Conservation (phyloP, 2,329 filamentous ascomycete genomes). For the Gremmenia infestans region DNA sequence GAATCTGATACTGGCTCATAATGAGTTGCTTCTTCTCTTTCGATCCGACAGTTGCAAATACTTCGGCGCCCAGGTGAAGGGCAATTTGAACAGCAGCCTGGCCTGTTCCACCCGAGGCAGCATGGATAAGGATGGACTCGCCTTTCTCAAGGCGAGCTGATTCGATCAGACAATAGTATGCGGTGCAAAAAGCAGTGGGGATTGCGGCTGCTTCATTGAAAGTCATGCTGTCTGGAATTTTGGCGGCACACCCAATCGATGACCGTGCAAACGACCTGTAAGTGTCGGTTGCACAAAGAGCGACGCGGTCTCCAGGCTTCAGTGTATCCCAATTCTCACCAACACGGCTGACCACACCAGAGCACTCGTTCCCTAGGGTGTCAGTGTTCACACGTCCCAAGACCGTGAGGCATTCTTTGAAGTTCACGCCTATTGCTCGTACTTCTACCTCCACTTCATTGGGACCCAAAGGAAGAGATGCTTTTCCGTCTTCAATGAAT, state of each 20-base stretch:
- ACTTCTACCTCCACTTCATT: constrained; percentile 8
- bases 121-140: background rate
- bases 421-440: constrained; percentile 11
- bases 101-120: background rate
- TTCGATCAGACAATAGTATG: background rate
- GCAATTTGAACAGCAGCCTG: background rate
- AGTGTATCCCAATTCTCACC: constrained; percentile 9
- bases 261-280: background rate
- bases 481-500: constrained; percentile 13
- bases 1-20: background rate
- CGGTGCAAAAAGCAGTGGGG: background rate
- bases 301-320: background rate
- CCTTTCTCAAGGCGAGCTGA: background rate
- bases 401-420: constrained; percentile 19
- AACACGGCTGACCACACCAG: constrained; percentile 26
- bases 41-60: background rate
- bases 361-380: constrained; percentile 28
- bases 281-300: background rate
- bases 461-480: constrained; percentile 8
- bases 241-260: background rate
- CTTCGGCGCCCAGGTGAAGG: background rate
- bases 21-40: background rate
- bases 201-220: background rate
- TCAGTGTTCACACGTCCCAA: constrained; percentile 13
- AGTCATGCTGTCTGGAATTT: background rate